Evolutionary conservation across 352 stramenopile genomes (phyloP).

Genomic region (Globisporangium lucens): DNA sequence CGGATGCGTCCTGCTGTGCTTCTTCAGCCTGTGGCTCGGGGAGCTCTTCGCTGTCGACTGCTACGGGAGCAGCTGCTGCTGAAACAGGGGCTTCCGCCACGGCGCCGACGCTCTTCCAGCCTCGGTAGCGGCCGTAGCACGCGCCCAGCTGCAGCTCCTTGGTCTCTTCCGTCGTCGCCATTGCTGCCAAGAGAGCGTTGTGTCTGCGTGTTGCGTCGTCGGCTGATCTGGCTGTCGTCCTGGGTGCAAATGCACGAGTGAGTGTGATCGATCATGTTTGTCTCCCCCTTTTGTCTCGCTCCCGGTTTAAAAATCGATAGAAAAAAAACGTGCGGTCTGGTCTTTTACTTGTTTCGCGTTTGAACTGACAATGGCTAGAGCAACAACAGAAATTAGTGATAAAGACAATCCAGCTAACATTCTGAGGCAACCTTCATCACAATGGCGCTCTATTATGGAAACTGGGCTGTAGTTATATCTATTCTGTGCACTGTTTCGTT

Average conservation of each 20-base stretch:
- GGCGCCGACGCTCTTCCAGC: conserved; percentile 32
- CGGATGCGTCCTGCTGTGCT: not conserved
- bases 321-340: conserved; percentile 4
- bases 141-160: conserved; percentile 48
- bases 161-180: conserved; percentile 4
- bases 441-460: too few relatives aligned
- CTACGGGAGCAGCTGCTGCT: conserved; percentile 1
- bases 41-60: conserved; percentile 17
- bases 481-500: not conserved
- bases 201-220: too few relatives aligned
- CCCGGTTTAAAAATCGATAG: not conserved
- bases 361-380: not conserved
- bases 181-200: not conserved
- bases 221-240: not conserved
- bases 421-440: too few relatives aligned
- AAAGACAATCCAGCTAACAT: too few relatives aligned
- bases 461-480: too few relatives aligned
- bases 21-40: not conserved
- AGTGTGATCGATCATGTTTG: not conserved
- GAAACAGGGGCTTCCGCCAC: not conserved
- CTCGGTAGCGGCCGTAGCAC: conserved; percentile 53
- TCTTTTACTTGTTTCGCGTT: conserved; percentile 6
- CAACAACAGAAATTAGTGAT: too few relatives aligned
- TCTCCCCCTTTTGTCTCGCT: not conserved
- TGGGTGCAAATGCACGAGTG: not conserved